Evolutionary conservation across 2,329 filamentous ascomycete species (phyloP), one percentile per base, ranked within the genome.

Genomic region (Pyrenophora teres): DNA sequence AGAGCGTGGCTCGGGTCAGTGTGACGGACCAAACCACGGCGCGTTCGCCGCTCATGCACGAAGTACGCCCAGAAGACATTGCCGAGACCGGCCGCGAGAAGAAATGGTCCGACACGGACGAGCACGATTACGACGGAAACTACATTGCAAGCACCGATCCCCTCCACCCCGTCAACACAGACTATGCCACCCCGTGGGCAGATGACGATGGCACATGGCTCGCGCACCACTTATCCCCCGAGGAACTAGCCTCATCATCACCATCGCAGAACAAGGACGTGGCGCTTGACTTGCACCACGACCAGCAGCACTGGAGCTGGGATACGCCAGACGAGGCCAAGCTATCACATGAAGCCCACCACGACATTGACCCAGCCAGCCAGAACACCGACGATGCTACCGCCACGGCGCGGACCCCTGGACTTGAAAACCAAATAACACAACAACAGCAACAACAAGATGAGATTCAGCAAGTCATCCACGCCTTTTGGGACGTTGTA

Each of bases 71-170:
- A 0, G 57, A 66, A 13, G 64, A 70, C 8, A 39, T 69, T 7
- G 39, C 50, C 1, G 41, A 57, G 2, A 27, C 9, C 2, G 18
- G 33, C 19, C n/a, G 36, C 4, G 7, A 43, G 13, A 44, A 46
- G 27, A 23, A 40, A 4, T 48, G 52, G 46, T 23, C 13, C 13
- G 36, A 57, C 1, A 54, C 54, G 42, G 40, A 40, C 5, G 52
- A 41, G 4, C 36, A 55, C 4, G 45, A 60, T 2, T 65, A 64
- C 8, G 61, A 67, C 18, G 60, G 53, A 1, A 45, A 62, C 8
- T 65, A 59, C 33, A 32, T 56, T 5, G 60, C 47, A 2, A 64
- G 59, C 27, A 63, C 57, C 1, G 65, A 68, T 44, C 61, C 66
- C 3, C 7, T 69, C 0, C 64, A 68, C 32, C 66, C 62, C 3